Evolutionary conservation across 805 yeast species (phyloP).

Genomic region (Pichia heedii): DNA sequence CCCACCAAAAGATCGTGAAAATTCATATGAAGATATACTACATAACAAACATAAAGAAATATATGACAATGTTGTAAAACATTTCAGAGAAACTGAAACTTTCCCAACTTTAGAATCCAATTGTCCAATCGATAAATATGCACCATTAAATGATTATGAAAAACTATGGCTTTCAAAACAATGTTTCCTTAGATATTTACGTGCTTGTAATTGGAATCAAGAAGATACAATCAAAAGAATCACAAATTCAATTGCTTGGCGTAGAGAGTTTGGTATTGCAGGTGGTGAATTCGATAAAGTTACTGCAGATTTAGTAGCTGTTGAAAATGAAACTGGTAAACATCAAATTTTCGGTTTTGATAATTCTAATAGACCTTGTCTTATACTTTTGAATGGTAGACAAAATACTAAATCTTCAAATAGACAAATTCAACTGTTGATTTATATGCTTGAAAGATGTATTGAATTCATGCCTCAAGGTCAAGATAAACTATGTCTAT

Average conservation of each 20-base stretch:
- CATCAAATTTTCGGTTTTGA: constrained; percentile 86
- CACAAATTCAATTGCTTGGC: constrained; percentile 76
- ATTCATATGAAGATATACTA: constrained; percentile 37
- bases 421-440: constrained; percentile 89
- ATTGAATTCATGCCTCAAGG: constrained; percentile 94
- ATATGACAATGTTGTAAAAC: constrained; percentile 48
- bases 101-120: constrained; percentile 43
- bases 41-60: constrained; percentile 46
- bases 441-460: constrained; percentile 84
- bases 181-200: constrained; percentile 76
- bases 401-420: constrained; percentile 91
- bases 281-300: constrained; percentile 40
- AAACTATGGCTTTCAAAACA: constrained; percentile 88
- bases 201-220: constrained; percentile 87
- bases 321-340: constrained; percentile 87
- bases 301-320: constrained; percentile 42
- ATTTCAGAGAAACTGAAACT: constrained; percentile 43
- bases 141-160: constrained; percentile 42
- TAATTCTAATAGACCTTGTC: constrained; percentile 82
- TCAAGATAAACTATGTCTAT: constrained; percentile 83
- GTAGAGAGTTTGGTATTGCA: constrained; percentile 81
- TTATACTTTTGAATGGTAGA: constrained; percentile 85
- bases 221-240: constrained; percentile 64
- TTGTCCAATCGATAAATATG: constrained; percentile 23
- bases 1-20: constrained; percentile 32